Percentiles rank a stretch among this genome's conserved stretches.
These are phyloP conservation scores for Pelargonium australe DNA, from an alignment of 441 rosid genomes.

Conservation along the genomic window DNA sequence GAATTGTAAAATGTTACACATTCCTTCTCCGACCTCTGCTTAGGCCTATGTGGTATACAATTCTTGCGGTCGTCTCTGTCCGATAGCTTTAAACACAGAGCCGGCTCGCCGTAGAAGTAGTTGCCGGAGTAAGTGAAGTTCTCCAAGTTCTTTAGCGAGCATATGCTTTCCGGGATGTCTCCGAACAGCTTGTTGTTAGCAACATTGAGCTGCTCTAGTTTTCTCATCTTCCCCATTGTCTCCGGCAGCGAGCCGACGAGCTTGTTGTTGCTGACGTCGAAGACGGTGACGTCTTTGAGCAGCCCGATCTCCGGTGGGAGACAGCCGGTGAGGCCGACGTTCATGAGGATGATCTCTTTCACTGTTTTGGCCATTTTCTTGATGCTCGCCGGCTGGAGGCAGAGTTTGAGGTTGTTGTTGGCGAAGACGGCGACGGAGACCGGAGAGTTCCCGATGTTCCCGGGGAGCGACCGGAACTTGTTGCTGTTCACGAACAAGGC, in stretches of 20 bases:
- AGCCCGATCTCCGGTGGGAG: slow-evolving; percentile 51
- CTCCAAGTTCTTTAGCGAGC: slow-evolving; percentile 52
- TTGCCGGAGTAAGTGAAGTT: slow-evolving; percentile 74
- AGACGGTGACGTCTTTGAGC: slow-evolving; percentile 45
- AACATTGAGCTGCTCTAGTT: slow-evolving; percentile 65
- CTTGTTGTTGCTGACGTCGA: slow-evolving; percentile 60
- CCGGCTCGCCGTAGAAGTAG: slow-evolving; percentile 56
- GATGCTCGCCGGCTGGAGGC: slow-evolving; percentile 55
- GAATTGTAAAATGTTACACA: slow-evolving; percentile 42
- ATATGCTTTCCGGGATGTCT: slow-evolving; percentile 51
- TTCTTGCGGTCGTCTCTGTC: slow-evolving; percentile 49
- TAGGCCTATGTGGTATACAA: slow-evolving; percentile 52
- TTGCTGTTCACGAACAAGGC: slow-evolving; percentile 78
- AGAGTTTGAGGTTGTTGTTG: slow-evolving; percentile 46
- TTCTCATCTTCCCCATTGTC: slow-evolving; percentile 58
- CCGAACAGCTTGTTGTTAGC: slow-evolving; percentile 58
- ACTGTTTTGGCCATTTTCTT: slow-evolving; percentile 53
- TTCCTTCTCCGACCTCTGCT: slow-evolving; percentile 48
- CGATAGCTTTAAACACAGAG: slow-evolving; percentile 41
- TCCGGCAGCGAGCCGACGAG: slow-evolving; percentile 62
- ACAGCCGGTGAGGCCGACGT: slow-evolving; percentile 57
- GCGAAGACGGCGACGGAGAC: slow-evolving; percentile 78
- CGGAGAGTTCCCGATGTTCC: slow-evolving; percentile 66
- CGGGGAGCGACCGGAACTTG: slow-evolving; percentile 54
- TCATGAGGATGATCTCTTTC: slow-evolving; percentile 42